These are phyloP conservation scores for Geosiphon pyriformis DNA, from an alignment of 192 early-diverging fungal species.

Conservation along the genomic window DNA sequence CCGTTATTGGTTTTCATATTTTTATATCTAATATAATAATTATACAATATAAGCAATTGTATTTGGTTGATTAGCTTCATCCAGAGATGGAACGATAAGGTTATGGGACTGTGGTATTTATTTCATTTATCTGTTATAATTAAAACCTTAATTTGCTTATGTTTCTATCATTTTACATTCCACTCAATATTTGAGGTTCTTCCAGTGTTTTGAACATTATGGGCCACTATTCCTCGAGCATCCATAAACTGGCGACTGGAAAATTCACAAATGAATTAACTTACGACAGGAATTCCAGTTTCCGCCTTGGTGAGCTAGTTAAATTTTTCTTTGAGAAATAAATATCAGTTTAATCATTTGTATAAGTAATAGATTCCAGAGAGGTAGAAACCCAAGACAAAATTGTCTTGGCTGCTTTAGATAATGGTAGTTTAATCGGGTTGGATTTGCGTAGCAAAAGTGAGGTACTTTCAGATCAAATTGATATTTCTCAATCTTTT, in stretches of 20 bases:
- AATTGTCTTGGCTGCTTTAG: conserved; percentile 35
- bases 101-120: conserved; percentile 56
- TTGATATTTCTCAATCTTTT: not conserved
- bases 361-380: conserved; percentile 29
- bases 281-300: not conserved
- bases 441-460: conserved; percentile 44
- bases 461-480: conserved; percentile 31
- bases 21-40: too few relatives aligned
- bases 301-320: conserved; percentile 27
- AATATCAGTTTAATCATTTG: not conserved
- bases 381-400: conserved; percentile 46
- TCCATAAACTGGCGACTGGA: conserved; percentile 38
- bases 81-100: conserved; percentile 48
- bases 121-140: not conserved
- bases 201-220: conserved; percentile 38
- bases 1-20: not conserved
- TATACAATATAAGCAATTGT: not conserved
- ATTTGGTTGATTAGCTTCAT: conserved; percentile 35
- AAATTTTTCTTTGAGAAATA: not conserved
- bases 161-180: not conserved
- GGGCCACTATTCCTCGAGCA: conserved; percentile 14
- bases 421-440: conserved; percentile 35
- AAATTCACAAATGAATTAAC: not conserved
- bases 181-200: conserved; percentile 28
- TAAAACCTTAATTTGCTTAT: not conserved